phyloP scores from a whole-genome alignment of 2,329 filamentous ascomycete genomes.

The Sarocladium oryzae region DNA sequence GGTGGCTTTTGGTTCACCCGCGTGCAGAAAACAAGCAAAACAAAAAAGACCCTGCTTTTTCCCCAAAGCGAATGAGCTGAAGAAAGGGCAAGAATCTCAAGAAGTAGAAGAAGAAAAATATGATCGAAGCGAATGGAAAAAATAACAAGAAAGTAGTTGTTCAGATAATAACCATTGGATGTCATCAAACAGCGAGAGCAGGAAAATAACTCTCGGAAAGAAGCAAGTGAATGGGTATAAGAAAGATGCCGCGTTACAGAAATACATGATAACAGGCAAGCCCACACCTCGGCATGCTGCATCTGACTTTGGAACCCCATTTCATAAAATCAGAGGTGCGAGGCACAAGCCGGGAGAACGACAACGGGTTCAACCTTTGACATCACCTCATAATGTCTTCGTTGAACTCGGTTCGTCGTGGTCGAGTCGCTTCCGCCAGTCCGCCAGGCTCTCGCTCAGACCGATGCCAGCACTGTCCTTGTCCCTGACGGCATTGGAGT shows the following conservation, averaged over 20 bases:
- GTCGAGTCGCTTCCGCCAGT: constrained; percentile 76
- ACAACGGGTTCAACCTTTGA: no score
- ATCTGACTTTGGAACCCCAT: neutral
- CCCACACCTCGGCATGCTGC: neutral
- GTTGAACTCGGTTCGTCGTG: constrained; percentile 28
- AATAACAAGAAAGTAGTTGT: constrained; percentile 6
- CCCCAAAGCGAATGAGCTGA: neutral
- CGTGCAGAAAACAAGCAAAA: no score
- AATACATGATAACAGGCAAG: constrained; percentile 6
- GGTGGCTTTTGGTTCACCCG: neutral
- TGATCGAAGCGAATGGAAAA: neutral
- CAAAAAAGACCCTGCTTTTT: neutral
- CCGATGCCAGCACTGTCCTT: constrained; percentile 37
- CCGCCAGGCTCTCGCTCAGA: constrained; percentile 66
- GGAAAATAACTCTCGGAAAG: constrained; percentile 12
- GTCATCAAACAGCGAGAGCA: neutral
- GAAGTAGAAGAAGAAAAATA: neutral
- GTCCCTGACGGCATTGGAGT: constrained; percentile 39
- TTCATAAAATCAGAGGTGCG: neutral
- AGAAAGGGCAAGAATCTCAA: neutral
- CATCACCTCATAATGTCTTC: constrained; percentile 5
- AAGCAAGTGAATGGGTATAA: constrained; percentile 25
- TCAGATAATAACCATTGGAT: constrained; percentile 7
- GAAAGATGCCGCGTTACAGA: constrained; percentile 6
- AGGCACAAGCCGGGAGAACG: no score